Evolutionary conservation across 2,329 filamentous ascomycete species (phyloP).

Genomic region (Parastagonospora nodorum): DNA sequence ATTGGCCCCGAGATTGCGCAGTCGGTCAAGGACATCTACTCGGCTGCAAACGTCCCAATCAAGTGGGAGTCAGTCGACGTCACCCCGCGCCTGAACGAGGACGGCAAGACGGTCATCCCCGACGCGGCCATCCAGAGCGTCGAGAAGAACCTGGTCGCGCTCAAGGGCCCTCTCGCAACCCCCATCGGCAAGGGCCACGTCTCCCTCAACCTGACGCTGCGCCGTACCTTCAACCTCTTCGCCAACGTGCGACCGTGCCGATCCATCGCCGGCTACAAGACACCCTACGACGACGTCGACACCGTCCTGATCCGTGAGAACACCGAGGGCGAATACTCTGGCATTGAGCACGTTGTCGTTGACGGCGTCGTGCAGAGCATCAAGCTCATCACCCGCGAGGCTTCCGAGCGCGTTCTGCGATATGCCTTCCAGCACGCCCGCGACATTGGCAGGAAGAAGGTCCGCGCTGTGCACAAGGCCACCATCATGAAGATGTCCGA

Average conservation of each 20-base stretch:
- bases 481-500: slow-evolving; percentile 99
- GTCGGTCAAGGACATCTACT: slow-evolving; percentile 98
- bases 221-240: slow-evolving; percentile 99
- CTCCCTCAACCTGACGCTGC: slow-evolving; percentile 97
- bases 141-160: slow-evolving; percentile 91
- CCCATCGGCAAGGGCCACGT: slow-evolving; percentile 99
- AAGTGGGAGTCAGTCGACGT: slow-evolving; percentile 98
- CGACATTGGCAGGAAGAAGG: slow-evolving; percentile 92
- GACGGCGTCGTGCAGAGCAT: slow-evolving; percentile 99
- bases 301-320: slow-evolving; percentile 99
- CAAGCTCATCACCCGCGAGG: slow-evolving; percentile 97
- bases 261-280: slow-evolving; percentile 97
- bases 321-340: slow-evolving; percentile 99
- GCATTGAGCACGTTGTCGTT: slow-evolving; percentile 97
- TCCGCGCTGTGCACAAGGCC: slow-evolving; percentile 98
- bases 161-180: slow-evolving; percentile 98
- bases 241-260: slow-evolving; percentile 98
- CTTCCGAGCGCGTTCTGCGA: slow-evolving; percentile 91
- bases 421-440: slow-evolving; percentile 99
- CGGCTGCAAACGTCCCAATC: slow-evolving; percentile 91
- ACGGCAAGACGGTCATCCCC: slow-evolving; percentile 94
- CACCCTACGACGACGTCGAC: slow-evolving; percentile 95
- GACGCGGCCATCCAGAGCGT: slow-evolving; percentile 92
- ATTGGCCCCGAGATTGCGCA: slow-evolving; percentile 98
- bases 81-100: slow-evolving; percentile 87